Evolutionary conservation across 169 alveolate genomes (phyloP), one percentile per base, ranked within the genome.

Genomic region (Eimeria falciformis): DNA sequence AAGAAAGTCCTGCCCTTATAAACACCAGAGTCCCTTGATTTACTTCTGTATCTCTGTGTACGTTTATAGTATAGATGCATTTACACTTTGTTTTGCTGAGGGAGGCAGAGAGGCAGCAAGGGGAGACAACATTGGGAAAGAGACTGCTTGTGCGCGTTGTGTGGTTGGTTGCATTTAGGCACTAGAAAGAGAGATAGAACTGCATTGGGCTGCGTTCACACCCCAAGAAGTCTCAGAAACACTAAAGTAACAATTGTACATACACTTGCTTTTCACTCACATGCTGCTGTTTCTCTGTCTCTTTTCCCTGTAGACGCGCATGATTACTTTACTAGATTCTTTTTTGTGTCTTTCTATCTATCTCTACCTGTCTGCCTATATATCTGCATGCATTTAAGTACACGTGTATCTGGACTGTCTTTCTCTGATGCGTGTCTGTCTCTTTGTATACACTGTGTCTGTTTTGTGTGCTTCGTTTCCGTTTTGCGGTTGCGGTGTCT

Each of bases 131-230:
- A n/a, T n/a, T n/a, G n/a, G n/a, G n/a, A n/a, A n/a, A n/a, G n/a
- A n/a, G n/a, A n/a, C n/a, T n/a, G n/a, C n/a, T n/a, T n/a, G n/a
- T n/a, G n/a, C n/a, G n/a, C n/a, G n/a, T n/a, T 77, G 86, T 45
- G 66, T 37, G 25, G n/a, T 27, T 27, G 14, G 18, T 33, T 2
- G 14, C 18, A 23, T 27, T 47, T 40, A 79, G 88, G 88, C 88
- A 40, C 5, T 79, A 46, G 88, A 79, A 43, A 25, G 88, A 55
- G 88, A 79, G 53, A 62, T 79, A 29, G 88, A 79, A 62, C 88
- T 79, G 17, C 88, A 79, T 29, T 79, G 88, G 88, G 47, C 88
- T 27, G 71, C 88, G 53, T n/a, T 79, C 33, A 50, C 88, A 27
- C 88, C 88, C 27, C 23, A 29, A 62, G 71, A 79, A 40, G 88